A percentile compares a stretch with the other conserved stretches of the same genome.
These are phyloP conservation scores for Zygosaccharomyces rouxii DNA, from an alignment of 805 yeast species.

Conservation along the genomic window DNA sequence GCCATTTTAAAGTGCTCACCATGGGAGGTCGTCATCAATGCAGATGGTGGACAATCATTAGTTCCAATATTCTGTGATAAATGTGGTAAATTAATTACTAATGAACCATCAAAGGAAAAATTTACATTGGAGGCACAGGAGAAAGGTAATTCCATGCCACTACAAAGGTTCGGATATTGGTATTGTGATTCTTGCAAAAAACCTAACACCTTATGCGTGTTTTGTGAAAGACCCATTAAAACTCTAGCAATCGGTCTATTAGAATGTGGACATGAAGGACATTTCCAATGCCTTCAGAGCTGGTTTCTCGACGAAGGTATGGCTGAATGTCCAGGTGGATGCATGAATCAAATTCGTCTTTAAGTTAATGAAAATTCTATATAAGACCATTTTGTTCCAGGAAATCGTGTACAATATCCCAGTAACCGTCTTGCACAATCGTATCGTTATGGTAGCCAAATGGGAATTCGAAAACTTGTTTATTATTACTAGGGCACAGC, in stretches of 20 bases:
- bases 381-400: conserved; percentile 38
- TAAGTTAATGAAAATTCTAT: no score
- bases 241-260: conserved; percentile 60
- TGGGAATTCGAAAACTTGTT: conserved; percentile 51
- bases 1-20: conserved; percentile 33
- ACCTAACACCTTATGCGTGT: conserved; percentile 63
- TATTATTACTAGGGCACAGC: conserved; percentile 46
- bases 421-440: conserved; percentile 66
- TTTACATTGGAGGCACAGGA: conserved; percentile 23
- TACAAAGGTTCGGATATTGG: conserved; percentile 64
- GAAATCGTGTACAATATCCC: conserved; percentile 63
- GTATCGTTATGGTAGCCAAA: conserved; percentile 82
- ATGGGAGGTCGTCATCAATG: conserved; percentile 31
- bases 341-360: conserved; percentile 14
- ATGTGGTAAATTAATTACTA: conserved; percentile 56
- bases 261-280: conserved; percentile 85
- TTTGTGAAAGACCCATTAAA: conserved; percentile 71
- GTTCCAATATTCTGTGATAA: conserved; percentile 56
- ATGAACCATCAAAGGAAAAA: conserved; percentile 50
- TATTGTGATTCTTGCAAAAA: conserved; percentile 70
- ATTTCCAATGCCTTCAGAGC: conserved; percentile 67
- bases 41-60: conserved; percentile 33
- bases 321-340: conserved; percentile 78
- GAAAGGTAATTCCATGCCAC: conserved; percentile 31
- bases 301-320: conserved; percentile 71